Conservation (phyloP, 192 early-diverging fungal genomes). For the Podila horticola region DNA sequence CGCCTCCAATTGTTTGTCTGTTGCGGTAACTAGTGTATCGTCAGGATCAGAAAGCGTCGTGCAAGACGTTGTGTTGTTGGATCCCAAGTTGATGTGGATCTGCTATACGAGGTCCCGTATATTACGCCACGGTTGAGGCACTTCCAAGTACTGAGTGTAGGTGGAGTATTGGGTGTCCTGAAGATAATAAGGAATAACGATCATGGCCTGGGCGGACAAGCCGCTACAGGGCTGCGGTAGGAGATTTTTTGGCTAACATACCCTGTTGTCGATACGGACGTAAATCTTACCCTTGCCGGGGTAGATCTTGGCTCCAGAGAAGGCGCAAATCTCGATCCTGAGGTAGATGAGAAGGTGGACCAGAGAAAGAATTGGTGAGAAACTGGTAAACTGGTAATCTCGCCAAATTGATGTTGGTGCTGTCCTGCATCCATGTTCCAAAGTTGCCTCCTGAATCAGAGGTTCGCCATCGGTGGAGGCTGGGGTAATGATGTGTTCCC, state of each 20-base stretch:
- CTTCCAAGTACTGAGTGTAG: too few relatives aligned
- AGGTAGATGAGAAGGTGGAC: background rate
- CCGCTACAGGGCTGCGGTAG: too few relatives aligned
- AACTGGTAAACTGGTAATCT: background rate
- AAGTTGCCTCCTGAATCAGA: background rate
- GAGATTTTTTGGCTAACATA: constrained; percentile 49
- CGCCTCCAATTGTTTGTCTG: too few relatives aligned
- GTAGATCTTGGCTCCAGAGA: constrained; percentile 99
- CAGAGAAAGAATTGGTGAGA: background rate
- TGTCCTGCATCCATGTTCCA: background rate
- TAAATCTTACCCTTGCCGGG: constrained; percentile 97
- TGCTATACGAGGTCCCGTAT: too few relatives aligned
- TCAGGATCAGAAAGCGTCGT: too few relatives aligned
- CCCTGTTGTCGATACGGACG: constrained; percentile 90
- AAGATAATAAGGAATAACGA: too few relatives aligned
- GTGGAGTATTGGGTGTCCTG: too few relatives aligned
- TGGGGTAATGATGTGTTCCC: background rate
- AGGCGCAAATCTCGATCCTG: constrained; percentile 94
- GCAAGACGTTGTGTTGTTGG: too few relatives aligned
- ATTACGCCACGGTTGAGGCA: too few relatives aligned
- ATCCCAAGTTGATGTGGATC: too few relatives aligned
- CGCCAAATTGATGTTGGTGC: background rate
- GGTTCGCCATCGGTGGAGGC: background rate
- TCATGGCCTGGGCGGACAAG: too few relatives aligned
- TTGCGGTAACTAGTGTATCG: too few relatives aligned